A percentile compares a stretch with the other conserved stretches of the same genome.
These are phyloP conservation scores for Leishmania major DNA, from an alignment of 208 protist genomes.

Conservation along the genomic window DNA sequence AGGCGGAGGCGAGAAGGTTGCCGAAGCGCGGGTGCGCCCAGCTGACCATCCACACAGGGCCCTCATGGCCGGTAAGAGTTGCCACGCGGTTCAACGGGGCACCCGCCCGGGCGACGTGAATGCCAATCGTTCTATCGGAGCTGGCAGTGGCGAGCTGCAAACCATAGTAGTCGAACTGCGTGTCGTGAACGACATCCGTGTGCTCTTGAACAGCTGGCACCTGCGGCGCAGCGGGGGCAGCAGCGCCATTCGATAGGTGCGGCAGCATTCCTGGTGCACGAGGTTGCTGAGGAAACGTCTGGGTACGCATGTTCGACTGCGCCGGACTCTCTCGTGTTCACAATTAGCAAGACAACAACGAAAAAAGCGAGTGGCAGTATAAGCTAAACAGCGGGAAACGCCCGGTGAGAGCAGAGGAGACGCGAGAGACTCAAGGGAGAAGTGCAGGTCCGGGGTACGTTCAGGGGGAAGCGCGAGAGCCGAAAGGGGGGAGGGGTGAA, in stretches of 20 bases:
- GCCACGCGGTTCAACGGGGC: conserved; percentile 60
- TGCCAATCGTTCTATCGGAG: conserved; percentile 96
- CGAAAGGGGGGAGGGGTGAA: background rate
- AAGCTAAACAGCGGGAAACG: background rate
- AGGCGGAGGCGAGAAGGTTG: conserved; percentile 95
- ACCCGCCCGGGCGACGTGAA: conserved; percentile 88
- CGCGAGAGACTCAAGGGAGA: background rate
- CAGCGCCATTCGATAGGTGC: conserved; percentile 4
- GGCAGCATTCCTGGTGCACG: conserved; percentile 19
- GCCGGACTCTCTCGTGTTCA: background rate
- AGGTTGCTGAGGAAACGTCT: conserved; percentile 25
- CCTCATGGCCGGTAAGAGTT: conserved; percentile 92
- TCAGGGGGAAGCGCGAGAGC: background rate
- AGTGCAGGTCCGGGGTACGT: background rate
- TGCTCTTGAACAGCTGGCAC: conserved; percentile 46
- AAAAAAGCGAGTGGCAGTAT: background rate
- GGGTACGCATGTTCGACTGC: conserved; percentile 13
- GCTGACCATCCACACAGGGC: conserved; percentile 98
- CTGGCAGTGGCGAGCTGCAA: conserved; percentile 97
- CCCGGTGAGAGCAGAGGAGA: background rate
- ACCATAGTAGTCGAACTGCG: conserved; percentile 98
- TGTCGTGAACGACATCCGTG: conserved; percentile 96
- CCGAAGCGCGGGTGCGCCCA: conserved; percentile 99
- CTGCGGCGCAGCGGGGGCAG: conserved; percentile 11
- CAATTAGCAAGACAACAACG: background rate